Evolutionary conservation across 768 basidiomycete species (phyloP).

Genomic region (Suillus placidus): DNA sequence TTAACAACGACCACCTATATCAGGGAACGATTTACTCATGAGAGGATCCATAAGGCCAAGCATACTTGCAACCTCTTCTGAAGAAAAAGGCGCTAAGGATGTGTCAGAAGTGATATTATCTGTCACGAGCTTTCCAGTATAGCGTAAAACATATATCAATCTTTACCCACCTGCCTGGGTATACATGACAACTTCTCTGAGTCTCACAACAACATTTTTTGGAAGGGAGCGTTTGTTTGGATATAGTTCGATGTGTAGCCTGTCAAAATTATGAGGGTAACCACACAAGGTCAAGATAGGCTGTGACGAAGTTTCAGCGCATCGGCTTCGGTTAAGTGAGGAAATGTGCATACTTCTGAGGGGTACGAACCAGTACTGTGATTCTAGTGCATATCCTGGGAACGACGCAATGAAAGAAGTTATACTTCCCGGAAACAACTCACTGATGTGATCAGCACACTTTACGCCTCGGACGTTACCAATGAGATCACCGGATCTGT

Average conservation of each 20-base stretch:
- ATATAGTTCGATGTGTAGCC: neutral
- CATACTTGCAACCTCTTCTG: constrained; percentile 5
- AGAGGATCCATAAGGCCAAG: constrained; percentile 1
- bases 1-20: neutral
- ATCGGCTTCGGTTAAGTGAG: neutral
- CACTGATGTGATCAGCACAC: neutral
- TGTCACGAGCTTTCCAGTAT: neutral
- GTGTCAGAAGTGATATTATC: constrained; percentile 2
- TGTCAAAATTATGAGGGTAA: neutral
- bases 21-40: neutral
- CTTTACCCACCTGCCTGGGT: neutral
- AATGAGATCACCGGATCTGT: neutral
- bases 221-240: neutral
- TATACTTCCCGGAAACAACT: neutral
- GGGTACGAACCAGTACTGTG: constrained; percentile 3
- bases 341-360: neutral
- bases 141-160: neutral
- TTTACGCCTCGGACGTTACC: neutral
- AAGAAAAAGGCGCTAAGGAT: neutral
- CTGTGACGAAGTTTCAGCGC: neutral
- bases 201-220: neutral
- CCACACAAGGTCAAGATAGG: neutral
- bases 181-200: neutral
- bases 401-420: neutral
- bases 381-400: constrained; percentile 1